Conservation (phyloP, 2,329 filamentous ascomycete genomes). For the Metarhizium humberi region DNA sequence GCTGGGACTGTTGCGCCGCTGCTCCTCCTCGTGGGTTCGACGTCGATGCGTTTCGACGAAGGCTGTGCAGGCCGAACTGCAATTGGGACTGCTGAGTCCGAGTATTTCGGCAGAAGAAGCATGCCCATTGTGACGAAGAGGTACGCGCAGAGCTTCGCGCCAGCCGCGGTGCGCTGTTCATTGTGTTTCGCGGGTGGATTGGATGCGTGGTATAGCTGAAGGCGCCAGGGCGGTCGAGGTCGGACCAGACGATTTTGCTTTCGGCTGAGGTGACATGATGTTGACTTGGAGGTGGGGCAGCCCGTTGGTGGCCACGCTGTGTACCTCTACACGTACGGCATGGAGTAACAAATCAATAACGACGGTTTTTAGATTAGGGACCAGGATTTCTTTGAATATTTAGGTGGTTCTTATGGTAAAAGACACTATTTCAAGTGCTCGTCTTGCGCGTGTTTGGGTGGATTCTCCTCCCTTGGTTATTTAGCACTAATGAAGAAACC, state of each 20-base stretch:
- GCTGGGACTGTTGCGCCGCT: constrained; percentile 17
- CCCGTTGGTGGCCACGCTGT: no score
- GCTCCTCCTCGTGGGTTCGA: constrained; percentile 15
- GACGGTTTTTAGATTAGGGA: no score
- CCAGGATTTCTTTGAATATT: no score
- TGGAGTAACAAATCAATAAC: no score
- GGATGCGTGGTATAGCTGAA: not conserved
- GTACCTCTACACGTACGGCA: no score
- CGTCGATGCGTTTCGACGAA: constrained; percentile 23
- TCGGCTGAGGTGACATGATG: constrained; percentile 5
- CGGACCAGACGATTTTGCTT: not conserved
- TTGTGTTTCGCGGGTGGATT: constrained; percentile 13
- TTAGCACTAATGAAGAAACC: no score
- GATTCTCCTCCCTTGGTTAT: no score
- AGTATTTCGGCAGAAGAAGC: constrained; percentile 27
- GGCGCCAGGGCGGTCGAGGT: not conserved
- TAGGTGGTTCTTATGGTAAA: no score
- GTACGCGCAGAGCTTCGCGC: constrained; percentile 20
- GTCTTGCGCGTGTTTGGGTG: not conserved
- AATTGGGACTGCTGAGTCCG: constrained; percentile 15
- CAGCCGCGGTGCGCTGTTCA: constrained; percentile 31
- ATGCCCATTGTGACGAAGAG: constrained; percentile 23
- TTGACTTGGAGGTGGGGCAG: no score
- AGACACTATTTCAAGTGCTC: not conserved
- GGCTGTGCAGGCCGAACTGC: constrained; percentile 11